Evolutionary conservation across 176 grass and related monocot genomes (phyloP).

Genomic region (Triticum turgidum): DNA sequence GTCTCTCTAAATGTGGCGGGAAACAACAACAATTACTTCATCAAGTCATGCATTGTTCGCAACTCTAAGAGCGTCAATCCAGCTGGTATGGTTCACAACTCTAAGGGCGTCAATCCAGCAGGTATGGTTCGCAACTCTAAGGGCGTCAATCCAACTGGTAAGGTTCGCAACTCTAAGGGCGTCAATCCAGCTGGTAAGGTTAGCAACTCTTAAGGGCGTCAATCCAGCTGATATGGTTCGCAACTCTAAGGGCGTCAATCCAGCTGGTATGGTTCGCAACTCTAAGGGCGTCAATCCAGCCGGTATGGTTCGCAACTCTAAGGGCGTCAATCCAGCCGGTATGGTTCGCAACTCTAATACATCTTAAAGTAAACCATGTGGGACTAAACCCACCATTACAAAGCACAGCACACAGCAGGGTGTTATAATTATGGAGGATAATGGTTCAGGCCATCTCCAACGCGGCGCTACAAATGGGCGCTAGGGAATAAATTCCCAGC

Average conservation of each 20-base stretch:
- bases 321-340: neutral
- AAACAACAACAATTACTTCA: neutral
- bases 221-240: neutral
- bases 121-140: neutral
- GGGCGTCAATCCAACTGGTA: neutral
- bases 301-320: neutral
- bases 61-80: neutral
- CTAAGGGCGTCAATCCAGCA: neutral
- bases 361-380: constrained; percentile 4
- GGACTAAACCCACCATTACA: neutral
- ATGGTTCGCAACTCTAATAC: neutral
- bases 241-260: neutral
- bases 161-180: neutral
- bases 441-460: neutral
- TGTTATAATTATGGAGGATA: neutral
- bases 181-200: neutral
- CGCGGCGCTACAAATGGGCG: too few relatives aligned
- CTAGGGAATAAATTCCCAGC: too few relatives aligned
- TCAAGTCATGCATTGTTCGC: neutral
- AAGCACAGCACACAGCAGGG: neutral
- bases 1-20: neutral
- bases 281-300: neutral
- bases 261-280: neutral
- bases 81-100: neutral
- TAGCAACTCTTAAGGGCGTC: neutral